These are phyloP conservation scores for Ochromonas danica DNA, from an alignment of 108 stramenopile species.

Conservation along the genomic window DNA sequence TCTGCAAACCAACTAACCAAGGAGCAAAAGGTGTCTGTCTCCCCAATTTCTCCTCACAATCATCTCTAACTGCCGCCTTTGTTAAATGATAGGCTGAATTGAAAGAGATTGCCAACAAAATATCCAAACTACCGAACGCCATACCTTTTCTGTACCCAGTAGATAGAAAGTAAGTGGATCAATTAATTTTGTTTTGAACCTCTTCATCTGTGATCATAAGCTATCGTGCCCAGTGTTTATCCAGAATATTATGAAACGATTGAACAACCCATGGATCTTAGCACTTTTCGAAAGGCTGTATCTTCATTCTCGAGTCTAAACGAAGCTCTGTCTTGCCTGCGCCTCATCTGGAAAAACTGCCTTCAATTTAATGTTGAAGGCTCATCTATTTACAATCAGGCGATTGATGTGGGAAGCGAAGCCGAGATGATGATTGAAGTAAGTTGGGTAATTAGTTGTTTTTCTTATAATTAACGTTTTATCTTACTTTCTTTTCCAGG, in stretches of 20 bases:
- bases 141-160: slow-evolving; percentile 30
- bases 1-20: neutral
- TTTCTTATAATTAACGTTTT: neutral
- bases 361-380: slow-evolving; percentile 1
- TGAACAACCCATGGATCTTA: slow-evolving; percentile 26
- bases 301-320: neutral
- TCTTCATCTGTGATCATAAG: neutral
- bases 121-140: neutral
- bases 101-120: neutral
- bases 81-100: neutral
- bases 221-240: neutral
- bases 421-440: neutral
- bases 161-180: slow-evolving; percentile 1
- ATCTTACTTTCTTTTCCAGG: neutral
- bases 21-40: neutral
- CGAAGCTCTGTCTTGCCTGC: neutral
- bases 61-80: neutral
- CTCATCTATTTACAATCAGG: neutral
- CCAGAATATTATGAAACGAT: slow-evolving; percentile 31
- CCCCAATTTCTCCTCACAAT: neutral
- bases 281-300: neutral
- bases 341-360: slow-evolving; percentile 32
- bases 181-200: neutral
- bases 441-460: neutral
- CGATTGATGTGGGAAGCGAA: neutral